These are phyloP conservation scores for Pulveroboletus sp. DNA, from an alignment of 768 basidiomycete genomes.

Conservation along the genomic window DNA sequence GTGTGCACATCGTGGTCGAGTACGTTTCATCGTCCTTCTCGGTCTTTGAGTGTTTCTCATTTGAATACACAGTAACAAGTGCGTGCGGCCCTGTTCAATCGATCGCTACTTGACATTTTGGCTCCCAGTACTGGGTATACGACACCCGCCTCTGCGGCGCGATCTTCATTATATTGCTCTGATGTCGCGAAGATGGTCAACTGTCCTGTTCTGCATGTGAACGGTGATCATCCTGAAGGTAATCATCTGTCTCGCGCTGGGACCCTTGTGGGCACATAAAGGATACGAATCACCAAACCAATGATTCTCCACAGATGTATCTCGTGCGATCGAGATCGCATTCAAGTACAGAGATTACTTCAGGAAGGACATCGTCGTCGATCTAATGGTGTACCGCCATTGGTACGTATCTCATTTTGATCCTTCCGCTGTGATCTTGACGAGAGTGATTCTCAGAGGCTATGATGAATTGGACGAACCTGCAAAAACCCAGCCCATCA, in stretches of 20 bases:
- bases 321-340: constrained; percentile 81
- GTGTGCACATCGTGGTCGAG: constrained; percentile 90
- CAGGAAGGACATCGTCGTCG: constrained; percentile 88
- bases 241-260: background rate
- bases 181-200: constrained; percentile 90
- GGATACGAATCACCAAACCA: background rate
- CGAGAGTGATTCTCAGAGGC: constrained; percentile 45
- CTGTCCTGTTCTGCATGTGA: constrained; percentile 86
- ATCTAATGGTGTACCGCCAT: constrained; percentile 84
- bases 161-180: constrained; percentile 86
- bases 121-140: constrained; percentile 83
- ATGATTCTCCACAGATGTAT: constrained; percentile 57
- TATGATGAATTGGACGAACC: constrained; percentile 91
- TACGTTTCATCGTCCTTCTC: constrained; percentile 36
- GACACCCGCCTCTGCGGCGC: constrained; percentile 78
- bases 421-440: background rate
- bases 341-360: constrained; percentile 86
- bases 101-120: constrained; percentile 1
- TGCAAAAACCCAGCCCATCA: constrained; percentile 81
- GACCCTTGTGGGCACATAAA: too few species aligned
- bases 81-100: constrained; percentile 7
- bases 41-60: background rate
- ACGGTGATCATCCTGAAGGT: constrained; percentile 90
- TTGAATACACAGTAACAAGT: constrained; percentile 55
- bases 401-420: constrained; percentile 43